A percentile compares a stretch with the other conserved stretches of the same genome.
phyloP scores from a whole-genome alignment of 768 basidiomycete species.

The Melanogaster broomeanus region DNA sequence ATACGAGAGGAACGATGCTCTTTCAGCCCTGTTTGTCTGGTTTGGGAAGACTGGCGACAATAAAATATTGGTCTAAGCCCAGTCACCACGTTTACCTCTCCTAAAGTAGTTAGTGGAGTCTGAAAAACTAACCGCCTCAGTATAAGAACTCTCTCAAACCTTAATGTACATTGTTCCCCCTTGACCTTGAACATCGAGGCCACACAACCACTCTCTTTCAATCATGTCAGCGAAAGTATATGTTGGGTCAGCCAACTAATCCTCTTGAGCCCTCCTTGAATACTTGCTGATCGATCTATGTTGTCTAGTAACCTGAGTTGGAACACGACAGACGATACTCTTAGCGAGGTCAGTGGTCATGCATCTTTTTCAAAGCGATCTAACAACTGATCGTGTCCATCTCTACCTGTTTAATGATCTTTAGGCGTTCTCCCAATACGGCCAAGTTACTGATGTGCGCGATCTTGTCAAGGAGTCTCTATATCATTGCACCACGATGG shows the following conservation, averaged over 20 bases:
- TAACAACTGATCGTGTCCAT: conserved; percentile 2
- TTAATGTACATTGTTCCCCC: conserved; percentile 4
- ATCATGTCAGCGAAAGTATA: conserved; percentile 35
- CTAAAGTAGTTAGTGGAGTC: conserved; percentile 34
- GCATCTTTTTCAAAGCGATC: neutral
- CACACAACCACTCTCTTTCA: conserved; percentile 13
- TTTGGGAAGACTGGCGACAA: no score
- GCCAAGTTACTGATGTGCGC: conserved; percentile 53
- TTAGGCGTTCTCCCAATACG: conserved; percentile 46
- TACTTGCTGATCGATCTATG: neutral
- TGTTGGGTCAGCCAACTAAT: conserved; percentile 28
- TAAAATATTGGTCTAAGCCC: no score
- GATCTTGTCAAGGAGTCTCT: conserved; percentile 30
- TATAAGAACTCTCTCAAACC: conserved; percentile 31
- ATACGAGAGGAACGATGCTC: no score
- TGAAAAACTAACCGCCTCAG: conserved; percentile 24
- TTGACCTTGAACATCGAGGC: conserved; percentile 8
- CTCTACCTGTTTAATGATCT: neutral
- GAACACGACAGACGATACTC: conserved; percentile 30
- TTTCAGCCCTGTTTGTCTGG: no score
- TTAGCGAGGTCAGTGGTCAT: conserved; percentile 24
- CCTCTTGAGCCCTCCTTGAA: neutral
- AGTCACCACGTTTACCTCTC: conserved; percentile 16
- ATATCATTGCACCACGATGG: conserved; percentile 33
- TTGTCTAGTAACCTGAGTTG: conserved; percentile 35